Evolutionary conservation across 2,329 filamentous ascomycete genomes (phyloP).

Genomic region (Colletotrichum melonis): DNA sequence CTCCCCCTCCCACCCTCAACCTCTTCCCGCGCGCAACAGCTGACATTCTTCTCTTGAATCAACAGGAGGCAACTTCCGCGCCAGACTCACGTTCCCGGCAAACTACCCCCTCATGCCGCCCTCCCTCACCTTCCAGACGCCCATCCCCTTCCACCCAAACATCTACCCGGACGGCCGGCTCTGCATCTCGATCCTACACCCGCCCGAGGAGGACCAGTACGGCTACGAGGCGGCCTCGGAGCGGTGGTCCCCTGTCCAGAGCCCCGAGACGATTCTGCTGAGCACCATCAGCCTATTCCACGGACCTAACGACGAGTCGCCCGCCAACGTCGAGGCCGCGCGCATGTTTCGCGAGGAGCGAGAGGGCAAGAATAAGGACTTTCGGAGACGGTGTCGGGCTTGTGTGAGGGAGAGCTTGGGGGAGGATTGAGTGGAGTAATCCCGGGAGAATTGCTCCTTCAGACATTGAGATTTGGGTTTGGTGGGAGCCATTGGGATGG

Average conservation of each 20-base stretch:
- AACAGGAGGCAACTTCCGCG: conserved; percentile 90
- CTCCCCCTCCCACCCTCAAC: neutral
- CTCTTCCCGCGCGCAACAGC: neutral
- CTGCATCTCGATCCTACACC: conserved; percentile 97
- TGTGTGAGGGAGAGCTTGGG: conserved; percentile 87
- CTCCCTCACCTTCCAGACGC: conserved; percentile 85
- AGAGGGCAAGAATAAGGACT: conserved; percentile 72
- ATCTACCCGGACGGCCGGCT: conserved; percentile 89
- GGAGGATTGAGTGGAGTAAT: conserved; percentile 62
- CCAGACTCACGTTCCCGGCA: conserved; percentile 82
- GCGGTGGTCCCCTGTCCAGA: conserved; percentile 95
- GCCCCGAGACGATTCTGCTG: conserved; percentile 91
- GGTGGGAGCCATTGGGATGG: no score
- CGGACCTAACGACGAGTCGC: conserved; percentile 93
- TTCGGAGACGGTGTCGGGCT: conserved; percentile 80
- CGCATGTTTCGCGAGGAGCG: conserved; percentile 85
- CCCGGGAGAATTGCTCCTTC: neutral
- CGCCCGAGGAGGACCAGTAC: conserved; percentile 92
- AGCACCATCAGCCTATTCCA: conserved; percentile 93
- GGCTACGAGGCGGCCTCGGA: conserved; percentile 93
- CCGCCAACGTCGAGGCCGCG: conserved; percentile 94
- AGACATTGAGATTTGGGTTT: neutral
- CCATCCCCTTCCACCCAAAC: conserved; percentile 93
- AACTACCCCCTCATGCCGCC: conserved; percentile 91
- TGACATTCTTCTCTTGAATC: neutral